phyloP scores from a whole-genome alignment of 805 yeast species.

The Ogataea methanolica region DNA sequence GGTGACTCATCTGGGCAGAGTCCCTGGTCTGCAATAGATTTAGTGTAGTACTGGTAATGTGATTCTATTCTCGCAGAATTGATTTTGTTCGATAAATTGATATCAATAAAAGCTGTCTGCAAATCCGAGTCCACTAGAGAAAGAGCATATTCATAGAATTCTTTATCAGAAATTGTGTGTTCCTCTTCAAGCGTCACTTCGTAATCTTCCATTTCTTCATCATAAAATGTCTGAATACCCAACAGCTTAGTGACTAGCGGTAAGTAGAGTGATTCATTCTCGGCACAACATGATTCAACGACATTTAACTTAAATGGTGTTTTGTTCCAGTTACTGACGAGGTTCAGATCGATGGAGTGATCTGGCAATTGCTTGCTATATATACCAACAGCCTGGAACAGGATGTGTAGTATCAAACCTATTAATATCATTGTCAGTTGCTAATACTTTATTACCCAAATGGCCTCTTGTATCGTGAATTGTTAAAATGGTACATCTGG shows the following conservation, averaged over 20 bases:
- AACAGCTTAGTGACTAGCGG: constrained; percentile 29
- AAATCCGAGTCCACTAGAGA: constrained; percentile 9
- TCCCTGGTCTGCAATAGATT: constrained; percentile 27
- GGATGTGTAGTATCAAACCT: not conserved
- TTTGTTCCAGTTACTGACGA: constrained; percentile 36
- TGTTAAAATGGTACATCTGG: too few relatives aligned
- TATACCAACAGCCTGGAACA: not conserved
- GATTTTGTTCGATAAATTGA: constrained; percentile 42
- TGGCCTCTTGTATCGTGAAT: too few relatives aligned
- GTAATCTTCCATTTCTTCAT: constrained; percentile 27
- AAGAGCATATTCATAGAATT: constrained; percentile 20
- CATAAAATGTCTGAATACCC: constrained; percentile 19
- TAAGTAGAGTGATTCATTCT: constrained; percentile 34
- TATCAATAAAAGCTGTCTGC: constrained; percentile 29
- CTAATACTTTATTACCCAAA: too few relatives aligned
- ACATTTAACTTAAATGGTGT: constrained; percentile 40
- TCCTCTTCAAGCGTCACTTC: constrained; percentile 23
- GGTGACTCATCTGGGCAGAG: constrained; percentile 22
- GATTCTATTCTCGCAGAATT: constrained; percentile 61
- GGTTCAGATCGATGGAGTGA: constrained; percentile 24
- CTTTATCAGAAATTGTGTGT: constrained; percentile 19
- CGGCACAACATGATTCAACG: constrained; percentile 34
- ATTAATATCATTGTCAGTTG: not conserved
- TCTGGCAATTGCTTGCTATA: constrained; percentile 3
- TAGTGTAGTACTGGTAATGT: constrained; percentile 50